Evolutionary conservation across 2,329 filamentous ascomycete genomes (phyloP).

Genomic region (Aspergillus thermomutatus): DNA sequence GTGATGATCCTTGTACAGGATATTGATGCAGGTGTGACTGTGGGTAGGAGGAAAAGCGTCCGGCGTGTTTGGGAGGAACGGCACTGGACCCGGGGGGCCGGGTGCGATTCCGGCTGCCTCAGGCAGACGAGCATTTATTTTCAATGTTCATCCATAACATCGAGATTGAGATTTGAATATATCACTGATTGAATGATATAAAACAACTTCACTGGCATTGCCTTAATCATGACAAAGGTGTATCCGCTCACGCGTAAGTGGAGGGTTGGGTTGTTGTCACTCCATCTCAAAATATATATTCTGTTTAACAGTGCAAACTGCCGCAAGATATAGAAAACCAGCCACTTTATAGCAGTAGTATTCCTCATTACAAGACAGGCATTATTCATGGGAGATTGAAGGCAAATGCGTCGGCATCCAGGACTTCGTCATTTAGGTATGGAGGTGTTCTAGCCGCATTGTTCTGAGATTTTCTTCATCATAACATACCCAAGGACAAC

Average conservation of each 20-base stretch:
- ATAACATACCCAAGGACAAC: neutral
- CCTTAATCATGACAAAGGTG: neutral
- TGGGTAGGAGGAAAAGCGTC: neutral
- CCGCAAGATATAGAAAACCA: too few species aligned
- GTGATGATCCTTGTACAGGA: neutral
- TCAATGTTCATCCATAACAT: neutral
- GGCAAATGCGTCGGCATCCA: neutral
- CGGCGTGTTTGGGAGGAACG: neutral
- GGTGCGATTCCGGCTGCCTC: neutral
- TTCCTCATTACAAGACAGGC: too few species aligned
- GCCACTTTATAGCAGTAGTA: too few species aligned
- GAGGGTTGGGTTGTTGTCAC: too few species aligned
- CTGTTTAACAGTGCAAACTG: rapidly evolving
- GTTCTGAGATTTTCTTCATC: neutral
- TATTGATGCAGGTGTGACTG: neutral
- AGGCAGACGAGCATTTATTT: neutral
- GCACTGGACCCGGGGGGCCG: neutral
- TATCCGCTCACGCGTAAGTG: neutral
- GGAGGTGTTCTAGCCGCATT: neutral
- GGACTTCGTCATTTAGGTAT: neutral
- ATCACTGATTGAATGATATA: neutral
- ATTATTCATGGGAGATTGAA: neutral
- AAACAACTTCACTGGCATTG: neutral
- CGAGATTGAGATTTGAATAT: neutral
- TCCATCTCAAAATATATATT: neutral